Evolutionary conservation across 2,329 filamentous ascomycete species (phyloP), one percentile per base, ranked within the genome.

Genomic region (Cladosporium cucumerinum): DNA sequence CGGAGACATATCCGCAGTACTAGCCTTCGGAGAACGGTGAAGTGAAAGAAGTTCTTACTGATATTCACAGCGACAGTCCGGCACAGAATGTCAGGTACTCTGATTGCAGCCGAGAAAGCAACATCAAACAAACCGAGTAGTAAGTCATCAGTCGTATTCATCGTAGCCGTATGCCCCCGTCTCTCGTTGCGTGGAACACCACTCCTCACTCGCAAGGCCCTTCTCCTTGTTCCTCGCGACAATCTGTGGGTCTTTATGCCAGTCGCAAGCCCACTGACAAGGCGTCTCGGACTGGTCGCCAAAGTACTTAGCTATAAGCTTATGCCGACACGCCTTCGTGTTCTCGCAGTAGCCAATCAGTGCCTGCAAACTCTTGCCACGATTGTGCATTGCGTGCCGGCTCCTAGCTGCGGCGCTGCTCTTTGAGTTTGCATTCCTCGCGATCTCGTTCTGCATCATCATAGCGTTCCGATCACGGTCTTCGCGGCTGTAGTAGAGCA

Each of bases 401-500:
- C 76, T 71, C 21, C 60, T 58, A 82, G 82, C 67, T 82, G 81
- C 66, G 81, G 77, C 46, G 87, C 76, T 46, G 79, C 67, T 39
- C 67, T 69, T 57, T 68, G 73, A 54, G 70, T 66, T 30, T 71
- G 68, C 60, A 73, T 68, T 74, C 49, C 73, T 74, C 28, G 77
- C 76, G 73, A 78, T 65, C 74, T 79, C 64, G 69, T 74, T 67
- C 83, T 75, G 71, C 70, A 88, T 79, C 64, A 85, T 81, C 28
- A 78, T 78, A 11, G 84, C 86, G 11, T 90, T 86, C 1, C 92
- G 85, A 72, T 97, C 91, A 28, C 92, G 83, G 73, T 97, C 93
- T 76, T 96, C 91, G 14, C 91, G 87, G 66, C 89, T 93, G 78
- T 97, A 98, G 78, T 97, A 97, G 63, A 98, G 81, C 62, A 97